phyloP scores from a whole-genome alignment of 441 rosid species.

The Pelargonium australe region DNA sequence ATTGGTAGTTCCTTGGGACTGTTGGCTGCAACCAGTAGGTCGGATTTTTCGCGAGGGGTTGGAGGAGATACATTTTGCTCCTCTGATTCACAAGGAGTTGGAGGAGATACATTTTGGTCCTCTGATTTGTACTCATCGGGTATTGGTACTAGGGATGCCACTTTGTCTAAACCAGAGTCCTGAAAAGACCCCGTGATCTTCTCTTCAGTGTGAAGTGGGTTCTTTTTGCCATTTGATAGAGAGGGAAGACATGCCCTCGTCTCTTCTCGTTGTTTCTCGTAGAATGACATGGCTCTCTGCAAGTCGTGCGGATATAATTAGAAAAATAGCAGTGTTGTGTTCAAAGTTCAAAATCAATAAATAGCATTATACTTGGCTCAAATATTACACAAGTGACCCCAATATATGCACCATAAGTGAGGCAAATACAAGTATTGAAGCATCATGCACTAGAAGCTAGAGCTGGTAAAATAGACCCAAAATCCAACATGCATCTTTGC shows the following conservation, averaged over 20 bases:
- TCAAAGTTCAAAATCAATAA: neutral
- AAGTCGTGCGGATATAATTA: neutral
- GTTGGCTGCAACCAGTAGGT: neutral
- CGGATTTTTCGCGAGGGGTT: neutral
- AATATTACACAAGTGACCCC: neutral
- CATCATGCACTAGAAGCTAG: no score
- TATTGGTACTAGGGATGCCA: neutral
- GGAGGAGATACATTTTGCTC: neutral
- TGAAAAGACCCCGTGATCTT: neutral
- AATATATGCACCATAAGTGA: neutral
- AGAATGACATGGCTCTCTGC: slow-evolving; percentile 6
- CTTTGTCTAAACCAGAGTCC: neutral
- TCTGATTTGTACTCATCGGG: neutral
- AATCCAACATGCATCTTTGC: no score
- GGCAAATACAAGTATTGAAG: neutral
- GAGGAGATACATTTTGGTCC: neutral
- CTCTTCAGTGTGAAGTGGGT: neutral
- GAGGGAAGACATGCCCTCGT: neutral
- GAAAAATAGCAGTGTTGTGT: neutral
- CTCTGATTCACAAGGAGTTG: neutral
- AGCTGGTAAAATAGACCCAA: no score
- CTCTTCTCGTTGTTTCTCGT: slow-evolving; percentile 5
- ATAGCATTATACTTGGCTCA: neutral
- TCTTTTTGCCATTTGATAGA: neutral
- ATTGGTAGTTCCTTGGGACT: neutral